Evolutionary conservation across 306 rosid genomes (phyloP).

Genomic region (Chamaecrista fasciculata): DNA sequence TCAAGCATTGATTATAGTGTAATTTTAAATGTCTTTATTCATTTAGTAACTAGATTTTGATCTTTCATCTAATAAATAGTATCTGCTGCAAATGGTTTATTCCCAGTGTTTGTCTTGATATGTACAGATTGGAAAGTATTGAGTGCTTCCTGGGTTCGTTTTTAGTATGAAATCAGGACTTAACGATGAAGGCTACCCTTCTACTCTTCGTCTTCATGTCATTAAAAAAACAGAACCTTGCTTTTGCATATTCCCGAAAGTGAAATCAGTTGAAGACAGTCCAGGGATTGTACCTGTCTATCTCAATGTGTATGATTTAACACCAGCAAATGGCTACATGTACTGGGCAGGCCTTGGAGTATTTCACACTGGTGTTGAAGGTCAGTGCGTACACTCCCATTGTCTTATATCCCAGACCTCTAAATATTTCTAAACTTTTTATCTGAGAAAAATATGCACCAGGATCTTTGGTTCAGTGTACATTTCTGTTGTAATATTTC

Average conservation of each 20-base stretch:
- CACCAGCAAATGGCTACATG: background rate
- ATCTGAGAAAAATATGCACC: background rate
- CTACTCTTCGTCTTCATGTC: background rate
- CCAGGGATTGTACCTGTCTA: background rate
- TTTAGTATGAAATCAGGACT: background rate
- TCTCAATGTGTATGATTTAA: slow-evolving; percentile 15
- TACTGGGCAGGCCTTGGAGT: slow-evolving; percentile 15
- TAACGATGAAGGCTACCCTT: background rate
- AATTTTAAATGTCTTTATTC: background rate
- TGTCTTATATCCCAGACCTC: background rate
- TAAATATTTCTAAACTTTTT: background rate
- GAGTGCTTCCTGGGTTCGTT: background rate
- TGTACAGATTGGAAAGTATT: background rate
- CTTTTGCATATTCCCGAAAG: background rate
- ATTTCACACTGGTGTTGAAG: slow-evolving; percentile 12
- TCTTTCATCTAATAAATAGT: background rate
- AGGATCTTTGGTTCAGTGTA: background rate
- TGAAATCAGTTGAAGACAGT: background rate
- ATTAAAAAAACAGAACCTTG: background rate
- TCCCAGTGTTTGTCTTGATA: background rate
- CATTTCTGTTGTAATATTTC: background rate
- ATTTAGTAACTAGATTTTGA: background rate
- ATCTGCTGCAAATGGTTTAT: background rate
- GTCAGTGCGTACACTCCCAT: too few species aligned
- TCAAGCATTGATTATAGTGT: background rate